Evolutionary conservation across 768 basidiomycete genomes (phyloP).

Genomic region (Coprinopsis sp.): DNA sequence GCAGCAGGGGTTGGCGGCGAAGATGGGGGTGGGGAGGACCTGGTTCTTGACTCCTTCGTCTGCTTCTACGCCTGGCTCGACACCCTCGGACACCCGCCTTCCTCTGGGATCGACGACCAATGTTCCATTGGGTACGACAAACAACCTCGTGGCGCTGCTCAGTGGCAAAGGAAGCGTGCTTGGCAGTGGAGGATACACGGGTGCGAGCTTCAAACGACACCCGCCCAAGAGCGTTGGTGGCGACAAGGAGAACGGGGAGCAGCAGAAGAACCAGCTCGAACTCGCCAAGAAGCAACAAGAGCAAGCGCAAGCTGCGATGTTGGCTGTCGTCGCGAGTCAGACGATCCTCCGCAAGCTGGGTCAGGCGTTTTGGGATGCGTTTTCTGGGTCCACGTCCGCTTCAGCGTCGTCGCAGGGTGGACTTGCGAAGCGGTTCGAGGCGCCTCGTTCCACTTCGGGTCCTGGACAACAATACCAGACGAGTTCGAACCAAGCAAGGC

Average conservation of each 20-base stretch:
- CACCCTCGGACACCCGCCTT: too few species aligned
- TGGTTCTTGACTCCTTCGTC: constrained; percentile 8
- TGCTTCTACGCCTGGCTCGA: too few species aligned
- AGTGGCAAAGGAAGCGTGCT: constrained; percentile 1
- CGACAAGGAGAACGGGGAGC: constrained; percentile 14
- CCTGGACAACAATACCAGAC: not conserved
- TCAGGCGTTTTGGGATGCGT: constrained; percentile 85
- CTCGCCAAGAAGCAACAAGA: constrained; percentile 27
- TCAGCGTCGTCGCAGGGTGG: not conserved
- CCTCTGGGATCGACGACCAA: too few species aligned
- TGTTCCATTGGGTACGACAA: not conserved
- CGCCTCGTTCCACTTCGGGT: constrained; percentile 17
- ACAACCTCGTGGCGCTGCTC: constrained; percentile 5
- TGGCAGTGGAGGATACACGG: constrained; percentile 16
- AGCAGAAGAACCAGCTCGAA: constrained; percentile 17
- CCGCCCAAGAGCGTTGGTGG: not conserved
- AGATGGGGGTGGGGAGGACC: constrained; percentile 7
- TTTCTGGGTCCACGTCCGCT: constrained; percentile 44
- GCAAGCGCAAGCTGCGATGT: constrained; percentile 45
- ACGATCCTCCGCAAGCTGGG: constrained; percentile 70
- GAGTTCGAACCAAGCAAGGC: constrained; percentile 1
- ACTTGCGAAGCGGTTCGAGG: too few species aligned
- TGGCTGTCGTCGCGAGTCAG: constrained; percentile 74
- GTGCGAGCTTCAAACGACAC: constrained; percentile 13
- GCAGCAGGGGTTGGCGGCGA: constrained; percentile 12